Evolutionary conservation across 2,329 filamentous ascomycete species (phyloP).

Genomic region (Curvularia sp.): DNA sequence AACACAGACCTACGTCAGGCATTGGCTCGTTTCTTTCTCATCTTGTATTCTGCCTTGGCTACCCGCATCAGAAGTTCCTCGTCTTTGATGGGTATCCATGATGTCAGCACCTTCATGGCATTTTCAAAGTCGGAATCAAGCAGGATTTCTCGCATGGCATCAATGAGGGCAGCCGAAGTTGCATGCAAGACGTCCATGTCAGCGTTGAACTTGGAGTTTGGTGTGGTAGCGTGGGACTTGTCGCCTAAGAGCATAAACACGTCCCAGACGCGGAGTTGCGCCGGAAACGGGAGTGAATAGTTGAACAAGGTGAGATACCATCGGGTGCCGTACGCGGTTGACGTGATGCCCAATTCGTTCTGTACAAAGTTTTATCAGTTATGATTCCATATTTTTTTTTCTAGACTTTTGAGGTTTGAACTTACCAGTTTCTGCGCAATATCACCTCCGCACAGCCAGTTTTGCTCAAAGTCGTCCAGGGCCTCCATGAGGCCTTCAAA

Average conservation of each 20-base stretch:
- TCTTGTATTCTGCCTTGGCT: constrained; percentile 84
- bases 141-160: constrained; percentile 86
- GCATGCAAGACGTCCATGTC: constrained; percentile 90
- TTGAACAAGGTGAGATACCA: constrained; percentile 99
- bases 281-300: constrained; percentile 90
- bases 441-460: constrained; percentile 80
- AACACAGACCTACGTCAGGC: constrained; percentile 29
- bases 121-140: constrained; percentile 96
- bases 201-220: constrained; percentile 54
- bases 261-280: constrained; percentile 96
- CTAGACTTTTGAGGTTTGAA: not conserved
- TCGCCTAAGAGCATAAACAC: constrained; percentile 95
- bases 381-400: constrained; percentile 1
- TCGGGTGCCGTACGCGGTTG: constrained; percentile 91
- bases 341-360: constrained; percentile 79
- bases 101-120: constrained; percentile 95
- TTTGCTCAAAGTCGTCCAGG: constrained; percentile 80
- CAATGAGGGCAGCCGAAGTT: constrained; percentile 85
- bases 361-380: constrained; percentile 47
- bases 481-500: constrained; percentile 89
- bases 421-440: constrained; percentile 82
- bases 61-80: constrained; percentile 93
- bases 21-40: constrained; percentile 60
- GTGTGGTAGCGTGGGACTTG: constrained; percentile 56
- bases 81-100: constrained; percentile 91